Evolutionary conservation across 495 filamentous ascomycete genomes (phyloP), one percentile per base, ranked within the genome.

Genomic region (Aspergillus avenaceus): DNA sequence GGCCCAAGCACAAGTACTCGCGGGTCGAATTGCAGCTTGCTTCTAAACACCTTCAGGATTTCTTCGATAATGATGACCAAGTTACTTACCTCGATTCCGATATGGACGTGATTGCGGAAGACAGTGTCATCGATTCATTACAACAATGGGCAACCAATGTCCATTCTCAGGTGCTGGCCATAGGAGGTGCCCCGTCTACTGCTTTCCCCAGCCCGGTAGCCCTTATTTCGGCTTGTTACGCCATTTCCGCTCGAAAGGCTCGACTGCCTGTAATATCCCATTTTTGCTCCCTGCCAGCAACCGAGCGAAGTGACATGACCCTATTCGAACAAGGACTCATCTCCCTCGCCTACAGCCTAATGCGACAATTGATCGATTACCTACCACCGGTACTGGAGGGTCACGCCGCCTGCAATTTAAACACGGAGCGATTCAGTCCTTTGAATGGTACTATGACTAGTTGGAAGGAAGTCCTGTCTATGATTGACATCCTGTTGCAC

Each of bases 351-450:
- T 76, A 78, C 48, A 73, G 72, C 42, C 46, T 76, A n/a, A 75
- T 76, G 16, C 69, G 72, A n/a, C 73, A 76, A 47, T 52, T 76
- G 49, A 67, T 76, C 27, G 70, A 76, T 47, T 62, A 62, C 28
- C 54, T 73, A 14, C 74, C 72, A 9, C 71, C 72, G 0, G 64
- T 74, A 13, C 50, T 70, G 12, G 64, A 73, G 49, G 66, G 67
- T 31, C 66, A 74, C 21, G 59, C 68, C 18, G 55, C 65, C 16
- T 63, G 67, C 31, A 65, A 69, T 40, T 47, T 76, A 19, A 71
- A 63, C 21, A 55, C 63, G 1, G 73, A 76, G 34, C 63, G 70
- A 1, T 67, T 76, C 40, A 64, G 60, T 12, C 56, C 54, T n/a
- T 45, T 76, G 21, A 62, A 74, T 23, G 71, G 70, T 28, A 71